Base-by-base conservation (phyloP, 2,329 filamentous ascomycete species). In the Dothistroma pini region DNA sequence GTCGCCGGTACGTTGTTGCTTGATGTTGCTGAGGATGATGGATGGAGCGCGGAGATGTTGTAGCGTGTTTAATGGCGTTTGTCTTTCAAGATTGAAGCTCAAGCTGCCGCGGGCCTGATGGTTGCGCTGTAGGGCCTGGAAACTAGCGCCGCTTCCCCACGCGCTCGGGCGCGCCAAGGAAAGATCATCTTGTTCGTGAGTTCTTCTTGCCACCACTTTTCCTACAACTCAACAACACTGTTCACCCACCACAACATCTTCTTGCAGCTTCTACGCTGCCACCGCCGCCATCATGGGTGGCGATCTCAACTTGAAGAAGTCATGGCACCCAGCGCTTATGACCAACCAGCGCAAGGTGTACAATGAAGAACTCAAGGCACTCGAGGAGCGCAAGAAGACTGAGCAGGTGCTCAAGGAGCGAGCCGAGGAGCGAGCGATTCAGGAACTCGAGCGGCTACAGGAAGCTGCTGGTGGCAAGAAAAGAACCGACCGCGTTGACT, bases 381-480 rank as follows among this genome's bases (percentile, higher is more conserved):
- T 99, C 12, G 91, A 95, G 57, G 95, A 99, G 81, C 89, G 95
- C 77, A 97, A 97, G 75, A 89, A 89, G 68, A 96, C 92, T 64
- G 91, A 96, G 61, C 90, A 95, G 72, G 88, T 96, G 63, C 86
- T 92, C 71, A 93, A 96, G 72, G 95, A 99, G 77, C 88, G 96
- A 67, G 91, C 93, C 68, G 93, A 97, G 75, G 96, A 99, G 79
- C 87, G 93, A 52, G 88, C 90, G 53, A 90, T 96, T 67, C 91
- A 97, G 75, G 93, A 97, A 75, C 85, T 97, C 0, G 90, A 97
- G 75, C 86, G 87, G 56, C 84, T 97, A 67, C 91, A 97, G 59
- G 95, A 97, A 77, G 88, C 89, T 2, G 89, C 92, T 0, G 95
- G 95, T 41, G 92, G 93, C 59, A 86, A 84, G 70, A 93, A 91